These are phyloP conservation scores for Dendrobium nobile DNA, from an alignment of 106 monocot genomes.

Conservation along the genomic window DNA sequence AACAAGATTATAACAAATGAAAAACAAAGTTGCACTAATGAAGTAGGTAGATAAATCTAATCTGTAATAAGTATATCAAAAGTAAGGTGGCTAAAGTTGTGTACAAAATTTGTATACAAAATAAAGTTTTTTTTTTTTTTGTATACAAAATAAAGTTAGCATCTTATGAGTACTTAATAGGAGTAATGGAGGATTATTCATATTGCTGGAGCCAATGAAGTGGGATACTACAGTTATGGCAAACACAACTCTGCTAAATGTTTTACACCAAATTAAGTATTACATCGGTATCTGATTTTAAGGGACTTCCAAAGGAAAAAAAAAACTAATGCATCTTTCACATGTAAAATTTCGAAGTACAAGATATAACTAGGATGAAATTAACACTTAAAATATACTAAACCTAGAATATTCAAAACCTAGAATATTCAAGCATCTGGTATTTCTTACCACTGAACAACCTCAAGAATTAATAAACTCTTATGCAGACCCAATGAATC, in stretches of 20 bases:
- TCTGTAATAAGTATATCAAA: background rate
- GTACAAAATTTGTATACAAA: no score
- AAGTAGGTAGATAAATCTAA: no score
- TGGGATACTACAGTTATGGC: background rate
- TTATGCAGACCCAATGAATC: conserved; percentile 82
- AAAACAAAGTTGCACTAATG: no score
- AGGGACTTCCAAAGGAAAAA: background rate
- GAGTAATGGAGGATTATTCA: background rate
- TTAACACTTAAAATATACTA: no score
- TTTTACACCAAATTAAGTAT: background rate
- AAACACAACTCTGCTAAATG: background rate
- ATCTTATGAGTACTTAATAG: background rate
- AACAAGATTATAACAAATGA: no score
- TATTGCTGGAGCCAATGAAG: background rate
- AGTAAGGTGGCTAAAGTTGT: background rate
- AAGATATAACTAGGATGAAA: background rate
- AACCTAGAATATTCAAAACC: background rate
- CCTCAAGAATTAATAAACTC: conserved; percentile 45
- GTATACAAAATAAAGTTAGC: background rate
- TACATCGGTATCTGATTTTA: background rate
- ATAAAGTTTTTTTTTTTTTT: no score
- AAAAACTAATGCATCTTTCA: background rate
- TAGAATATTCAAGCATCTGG: background rate
- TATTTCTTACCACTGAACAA: conserved; percentile 20
- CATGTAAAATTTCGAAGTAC: background rate